These are phyloP conservation scores for Clathrospora elynae DNA, from an alignment of 2,329 filamentous ascomycete species.

Conservation along the genomic window DNA sequence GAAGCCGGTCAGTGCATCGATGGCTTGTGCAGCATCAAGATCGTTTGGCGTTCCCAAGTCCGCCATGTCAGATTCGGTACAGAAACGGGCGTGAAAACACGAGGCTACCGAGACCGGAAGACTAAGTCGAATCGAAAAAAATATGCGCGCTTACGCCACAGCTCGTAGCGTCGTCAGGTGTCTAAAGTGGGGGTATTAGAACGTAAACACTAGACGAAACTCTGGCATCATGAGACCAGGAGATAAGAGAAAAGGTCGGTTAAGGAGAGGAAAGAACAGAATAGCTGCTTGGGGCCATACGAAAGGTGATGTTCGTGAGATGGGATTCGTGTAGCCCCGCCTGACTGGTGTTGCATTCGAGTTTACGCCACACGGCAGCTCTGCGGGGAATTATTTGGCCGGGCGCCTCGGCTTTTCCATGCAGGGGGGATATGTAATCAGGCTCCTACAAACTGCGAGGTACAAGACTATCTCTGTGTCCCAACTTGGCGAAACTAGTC, in stretches of 20 bases:
- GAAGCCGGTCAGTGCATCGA: conserved; percentile 42
- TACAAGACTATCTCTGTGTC: too few relatives aligned
- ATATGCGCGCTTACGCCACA: conserved; percentile 1
- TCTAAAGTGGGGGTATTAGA: conserved; percentile 6
- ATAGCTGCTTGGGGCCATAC: conserved; percentile 3
- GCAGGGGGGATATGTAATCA: too few relatives aligned
- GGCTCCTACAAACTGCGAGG: too few relatives aligned
- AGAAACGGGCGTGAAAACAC: conserved; percentile 6
- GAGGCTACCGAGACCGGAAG: conserved; percentile 9
- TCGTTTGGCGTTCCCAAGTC: conserved; percentile 9
- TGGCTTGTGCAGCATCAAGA: conserved; percentile 17
- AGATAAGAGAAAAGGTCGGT: conserved; percentile 1
- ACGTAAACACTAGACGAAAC: conserved; percentile 3
- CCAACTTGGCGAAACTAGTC: too few relatives aligned
- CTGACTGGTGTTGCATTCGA: conserved; percentile 18
- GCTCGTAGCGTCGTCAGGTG: too few relatives aligned
- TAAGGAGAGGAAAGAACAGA: conserved; percentile 6
- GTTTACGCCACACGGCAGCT: conserved; percentile 9
- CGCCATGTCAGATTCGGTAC: conserved; percentile 23
- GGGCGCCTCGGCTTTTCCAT: not conserved
- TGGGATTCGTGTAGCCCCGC: conserved; percentile 23
- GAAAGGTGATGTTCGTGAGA: conserved; percentile 9
- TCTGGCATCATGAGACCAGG: conserved; percentile 6
- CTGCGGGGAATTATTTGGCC: conserved; percentile 15
- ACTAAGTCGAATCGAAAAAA: conserved; percentile 4